Conservation (phyloP, 305 asterid genomes). For the Withania somnifera region DNA sequence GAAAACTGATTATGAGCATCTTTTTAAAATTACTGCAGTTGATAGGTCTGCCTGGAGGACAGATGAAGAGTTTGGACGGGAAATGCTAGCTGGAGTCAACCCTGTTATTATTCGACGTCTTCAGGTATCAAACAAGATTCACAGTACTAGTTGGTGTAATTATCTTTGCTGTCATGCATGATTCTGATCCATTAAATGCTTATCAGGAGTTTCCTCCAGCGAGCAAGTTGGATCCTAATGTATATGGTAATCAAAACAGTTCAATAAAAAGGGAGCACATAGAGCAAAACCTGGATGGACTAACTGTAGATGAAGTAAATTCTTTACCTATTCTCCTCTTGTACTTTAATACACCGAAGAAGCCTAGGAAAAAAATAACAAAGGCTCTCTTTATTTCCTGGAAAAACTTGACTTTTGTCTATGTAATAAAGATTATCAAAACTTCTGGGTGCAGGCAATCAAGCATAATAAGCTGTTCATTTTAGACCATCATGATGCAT, state of each 20-base stretch:
- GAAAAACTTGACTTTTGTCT: neutral
- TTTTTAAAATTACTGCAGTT: constrained; percentile 11
- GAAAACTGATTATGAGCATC: neutral
- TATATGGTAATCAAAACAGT: constrained; percentile 22
- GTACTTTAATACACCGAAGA: neutral
- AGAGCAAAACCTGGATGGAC: constrained; percentile 19
- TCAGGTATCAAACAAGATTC: constrained; percentile 10
- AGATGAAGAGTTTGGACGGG: constrained; percentile 34
- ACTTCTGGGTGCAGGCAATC: constrained; percentile 37
- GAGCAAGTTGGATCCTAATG: constrained; percentile 18
- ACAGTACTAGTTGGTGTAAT: neutral
- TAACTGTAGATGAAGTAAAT: constrained; percentile 22
- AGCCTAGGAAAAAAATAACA: neutral
- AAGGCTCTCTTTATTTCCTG: neutral
- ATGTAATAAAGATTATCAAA: neutral
- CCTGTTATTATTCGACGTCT: constrained; percentile 28
- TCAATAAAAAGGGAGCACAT: constrained; percentile 18
- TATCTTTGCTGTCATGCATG: neutral
- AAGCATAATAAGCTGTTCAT: constrained; percentile 35
- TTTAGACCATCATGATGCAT: constrained; percentile 62
- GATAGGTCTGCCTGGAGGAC: constrained; percentile 37
- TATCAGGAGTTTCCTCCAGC: constrained; percentile 25
- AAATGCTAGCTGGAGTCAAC: constrained; percentile 29
- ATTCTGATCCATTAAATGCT: neutral
- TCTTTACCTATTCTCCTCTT: neutral